Evolutionary conservation across 768 basidiomycete genomes (phyloP).

Genomic region (Auricularia sp.): DNA sequence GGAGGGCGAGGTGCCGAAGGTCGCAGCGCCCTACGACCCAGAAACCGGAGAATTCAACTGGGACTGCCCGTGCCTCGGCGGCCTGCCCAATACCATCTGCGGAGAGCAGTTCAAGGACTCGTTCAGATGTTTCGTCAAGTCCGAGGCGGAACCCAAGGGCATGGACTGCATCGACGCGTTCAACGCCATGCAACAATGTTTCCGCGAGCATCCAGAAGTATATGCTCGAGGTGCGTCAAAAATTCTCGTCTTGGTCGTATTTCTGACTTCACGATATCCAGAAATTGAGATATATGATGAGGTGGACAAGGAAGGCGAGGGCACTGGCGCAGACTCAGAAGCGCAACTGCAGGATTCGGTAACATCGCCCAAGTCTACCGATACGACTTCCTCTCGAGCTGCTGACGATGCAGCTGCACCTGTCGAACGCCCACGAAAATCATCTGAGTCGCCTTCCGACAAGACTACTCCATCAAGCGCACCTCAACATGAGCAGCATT

Average conservation of each 20-base stretch:
- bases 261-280: background rate
- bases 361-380: background rate
- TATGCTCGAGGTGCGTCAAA: conserved; percentile 76
- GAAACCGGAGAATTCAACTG: conserved; percentile 99
- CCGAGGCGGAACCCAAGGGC: conserved; percentile 92
- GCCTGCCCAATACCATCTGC: conserved; percentile 97
- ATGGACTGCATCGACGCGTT: conserved; percentile 98
- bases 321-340: background rate
- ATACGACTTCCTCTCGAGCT: background rate
- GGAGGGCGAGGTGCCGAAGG: background rate
- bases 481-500: too few species aligned
- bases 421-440: too few species aligned
- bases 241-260: background rate
- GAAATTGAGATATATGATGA: background rate
- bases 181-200: conserved; percentile 95
- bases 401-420: too few species aligned
- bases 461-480: too few species aligned
- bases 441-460: too few species aligned
- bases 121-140: conserved; percentile 93
- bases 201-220: conserved; percentile 90
- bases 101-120: conserved; percentile 88
- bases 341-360: background rate
- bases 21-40: conserved; percentile 58
- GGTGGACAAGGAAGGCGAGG: background rate
- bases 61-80: conserved; percentile 98